Percentiles rank a stretch among this genome's conserved stretches.
phyloP scores from a whole-genome alignment of 2,329 filamentous ascomycete species.

The Lomentospora prolificans region DNA sequence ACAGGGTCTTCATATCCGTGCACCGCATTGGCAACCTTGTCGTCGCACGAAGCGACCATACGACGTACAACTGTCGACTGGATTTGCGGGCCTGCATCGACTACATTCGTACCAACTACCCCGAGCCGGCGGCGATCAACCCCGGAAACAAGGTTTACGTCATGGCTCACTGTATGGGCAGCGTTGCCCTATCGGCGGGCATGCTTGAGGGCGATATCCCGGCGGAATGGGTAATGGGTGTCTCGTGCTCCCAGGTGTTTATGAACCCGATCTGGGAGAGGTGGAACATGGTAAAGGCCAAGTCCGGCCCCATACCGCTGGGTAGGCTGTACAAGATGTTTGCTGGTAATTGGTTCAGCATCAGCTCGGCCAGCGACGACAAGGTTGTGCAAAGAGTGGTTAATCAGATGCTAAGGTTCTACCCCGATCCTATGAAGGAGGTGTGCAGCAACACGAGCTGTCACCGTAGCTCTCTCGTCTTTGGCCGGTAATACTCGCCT shows the following conservation, averaged over 20 bases:
- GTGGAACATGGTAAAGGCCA: slow-evolving; percentile 47
- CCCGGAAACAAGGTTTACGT: slow-evolving; percentile 38
- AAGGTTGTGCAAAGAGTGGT: slow-evolving; percentile 37
- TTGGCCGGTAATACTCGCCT: slow-evolving; percentile 35
- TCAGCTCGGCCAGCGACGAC: slow-evolving; percentile 35
- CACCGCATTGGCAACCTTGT: slow-evolving; percentile 47
- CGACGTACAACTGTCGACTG: slow-evolving; percentile 48
- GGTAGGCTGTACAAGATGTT: slow-evolving; percentile 37
- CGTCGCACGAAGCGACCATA: slow-evolving; percentile 41
- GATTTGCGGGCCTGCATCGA: slow-evolving; percentile 48
- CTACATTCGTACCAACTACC: slow-evolving; percentile 34
- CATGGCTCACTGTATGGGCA: slow-evolving; percentile 54
- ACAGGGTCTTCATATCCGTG: slow-evolving; percentile 48
- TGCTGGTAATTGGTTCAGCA: slow-evolving; percentile 46
- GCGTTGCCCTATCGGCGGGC: slow-evolving; percentile 47
- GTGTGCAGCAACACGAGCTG: slow-evolving; percentile 52
- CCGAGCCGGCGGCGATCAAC: slow-evolving; percentile 14
- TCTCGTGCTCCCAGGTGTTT: slow-evolving; percentile 52
- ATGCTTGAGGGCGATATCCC: slow-evolving; percentile 53
- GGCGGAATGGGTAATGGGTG: slow-evolving; percentile 43
- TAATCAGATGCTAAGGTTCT: slow-evolving; percentile 48
- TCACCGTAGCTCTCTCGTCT: slow-evolving; percentile 49
- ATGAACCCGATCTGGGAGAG: slow-evolving; percentile 50
- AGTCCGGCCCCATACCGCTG: slow-evolving; percentile 34
- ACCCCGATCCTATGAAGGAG: slow-evolving; percentile 43